Base-by-base conservation (phyloP, 75 land plant genomes). In the Pinus albicaulis region DNA sequence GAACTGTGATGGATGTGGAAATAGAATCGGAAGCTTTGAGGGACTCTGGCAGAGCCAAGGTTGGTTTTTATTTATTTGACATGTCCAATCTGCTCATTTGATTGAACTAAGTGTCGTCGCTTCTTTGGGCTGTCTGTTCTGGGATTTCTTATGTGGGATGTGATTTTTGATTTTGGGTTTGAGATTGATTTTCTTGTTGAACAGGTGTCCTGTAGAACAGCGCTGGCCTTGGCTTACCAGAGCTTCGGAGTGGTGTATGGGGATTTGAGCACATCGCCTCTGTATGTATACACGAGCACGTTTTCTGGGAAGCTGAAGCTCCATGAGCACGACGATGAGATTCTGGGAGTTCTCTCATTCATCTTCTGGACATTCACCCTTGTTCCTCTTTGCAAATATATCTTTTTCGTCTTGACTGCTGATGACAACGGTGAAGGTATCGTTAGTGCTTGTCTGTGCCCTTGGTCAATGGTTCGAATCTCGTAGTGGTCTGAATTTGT, bases 401-500 rank as follows among this genome's bases (percentile, higher is more conserved):
- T 83, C 15, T 57, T 92, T 36, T 76, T 90, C 74, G 90, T 92
- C 16, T 79, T 92, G 17, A 66, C 83, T 38, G 94, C 94, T 52
- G 90, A 92, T 86, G 92, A 92, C 78, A 90, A 90, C 71, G 94
- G 94, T 65, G 94, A 92, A 92, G 94, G 94, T 89, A 78, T 59
- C 1, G 2, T 20, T 20, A 20, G 1, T 20, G 5, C 5, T 41
- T 59, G 15, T 59, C 52, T 26, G 56, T 62, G 56, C 44, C 61
- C 52, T 61, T 31, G 31, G 41, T 74, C n/a, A 55, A 20, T 79
- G 25, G 36, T n/a, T 36, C 1, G 14, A 44, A 24, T 22, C 23
- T 19, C 25, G 4, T 22, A 22, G 14, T 65, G 16, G 5, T 71
- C 56, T 31, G 4, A 44, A 0, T 71, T 23, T 14, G 22, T 19